These are phyloP conservation scores for Wickerhamiella nectarea DNA, from an alignment of 805 yeast genomes.

Conservation along the genomic window DNA sequence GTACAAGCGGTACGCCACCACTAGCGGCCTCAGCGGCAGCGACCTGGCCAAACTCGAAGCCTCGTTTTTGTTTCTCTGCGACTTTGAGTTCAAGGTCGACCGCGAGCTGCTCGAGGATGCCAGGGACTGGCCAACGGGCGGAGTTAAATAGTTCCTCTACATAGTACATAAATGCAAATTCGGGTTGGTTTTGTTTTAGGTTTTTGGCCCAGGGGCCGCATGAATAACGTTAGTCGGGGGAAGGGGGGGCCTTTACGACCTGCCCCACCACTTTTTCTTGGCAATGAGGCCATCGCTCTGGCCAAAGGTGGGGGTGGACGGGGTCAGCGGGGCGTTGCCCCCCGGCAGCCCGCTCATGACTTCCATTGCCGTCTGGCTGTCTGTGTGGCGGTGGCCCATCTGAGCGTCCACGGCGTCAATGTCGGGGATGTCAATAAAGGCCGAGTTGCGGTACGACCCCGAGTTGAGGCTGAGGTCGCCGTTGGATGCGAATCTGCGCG, in stretches of 20 bases:
- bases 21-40: constrained; percentile 32
- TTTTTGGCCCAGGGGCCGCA: too few species aligned
- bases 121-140: background rate
- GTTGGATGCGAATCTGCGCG: constrained; percentile 2
- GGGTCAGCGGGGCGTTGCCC: constrained; percentile 1
- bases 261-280: constrained; percentile 9
- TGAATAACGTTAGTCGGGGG: too few species aligned
- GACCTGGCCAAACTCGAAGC: constrained; percentile 40
- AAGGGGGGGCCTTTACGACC: too few species aligned
- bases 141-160: too few species aligned
- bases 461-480: constrained; percentile 1
- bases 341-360: constrained; percentile 6
- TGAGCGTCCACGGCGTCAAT: constrained; percentile 1
- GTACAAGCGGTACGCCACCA: constrained; percentile 35
- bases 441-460: constrained; percentile 7
- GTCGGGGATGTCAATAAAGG: constrained; percentile 8
- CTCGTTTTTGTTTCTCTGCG: constrained; percentile 35
- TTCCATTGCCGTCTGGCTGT: constrained; percentile 8
- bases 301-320: constrained; percentile 1
- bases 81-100: constrained; percentile 38
- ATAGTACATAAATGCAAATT: too few species aligned
- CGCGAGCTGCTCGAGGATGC: constrained; percentile 13
- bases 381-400: constrained; percentile 6
- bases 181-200: too few species aligned
- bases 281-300: constrained; percentile 2